Evolutionary conservation across 306 rosid species (phyloP), one percentile per base, ranked within the genome.

Genomic region (Cucumis sativus): DNA sequence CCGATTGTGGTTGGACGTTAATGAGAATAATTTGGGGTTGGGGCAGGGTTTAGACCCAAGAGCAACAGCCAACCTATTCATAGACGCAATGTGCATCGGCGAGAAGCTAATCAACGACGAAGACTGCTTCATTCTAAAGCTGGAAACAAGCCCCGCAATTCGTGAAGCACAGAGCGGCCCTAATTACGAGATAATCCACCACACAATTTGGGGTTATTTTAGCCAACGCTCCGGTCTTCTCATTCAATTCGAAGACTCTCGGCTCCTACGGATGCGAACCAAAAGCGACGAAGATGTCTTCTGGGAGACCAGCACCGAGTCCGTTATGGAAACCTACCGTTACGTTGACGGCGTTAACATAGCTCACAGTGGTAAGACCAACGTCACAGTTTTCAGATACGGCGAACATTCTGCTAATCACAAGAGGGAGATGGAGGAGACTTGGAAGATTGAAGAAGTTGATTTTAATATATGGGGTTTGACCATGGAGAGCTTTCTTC

Each of bases 251-350:
- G 97, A 92, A 80, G 98, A 95, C 73, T 92, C 98, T 0, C 86
- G 97, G 83, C 82, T 95, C 17, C 87, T 92, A 0, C 80, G 97
- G 54, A 86, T 90, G 90, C 85, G 82, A 52, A 91, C 90, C 72
- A 84, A 84, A 68, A 87, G 78, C 4, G 91, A 85, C 79, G 88
- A 88, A 39, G 96, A 92, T 23, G 92, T 95, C 12, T 95, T 95
- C 73, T 92, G 98, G 98, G 97, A 95, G 80, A 92, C 97, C n/a
- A 95, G 97, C 82, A 39, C 90, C 0, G 97, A 92, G 74, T 95
- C 98, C 0, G 84, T 92, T 0, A 88, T 95, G 83, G 87, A 88
- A 16, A 93, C 85, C 75, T 95, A 95, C 45, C 86, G 60, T 61
- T 84, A 90, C 33, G 97, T 94, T 4, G 98, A 92, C 52, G 93